Percentiles rank a stretch among this genome's conserved stretches.
Conservation (phyloP, 148 eudicot species). For the Chenopodium album region DNA sequence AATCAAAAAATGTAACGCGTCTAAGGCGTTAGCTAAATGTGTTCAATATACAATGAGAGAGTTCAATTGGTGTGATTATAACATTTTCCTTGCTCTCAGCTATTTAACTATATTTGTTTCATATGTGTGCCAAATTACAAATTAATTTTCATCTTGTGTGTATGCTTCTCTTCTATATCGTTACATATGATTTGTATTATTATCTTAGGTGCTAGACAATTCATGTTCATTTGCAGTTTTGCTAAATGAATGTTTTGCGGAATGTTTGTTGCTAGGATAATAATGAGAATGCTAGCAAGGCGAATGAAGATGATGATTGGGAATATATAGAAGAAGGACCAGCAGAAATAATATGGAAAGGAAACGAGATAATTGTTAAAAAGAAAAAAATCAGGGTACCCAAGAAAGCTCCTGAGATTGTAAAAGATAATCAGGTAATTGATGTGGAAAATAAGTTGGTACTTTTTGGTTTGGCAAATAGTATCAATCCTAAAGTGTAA, state of each 20-base stretch:
- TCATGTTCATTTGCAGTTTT: background rate
- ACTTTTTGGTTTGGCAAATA: constrained; percentile 5
- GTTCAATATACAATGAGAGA: background rate
- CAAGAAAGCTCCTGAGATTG: constrained; percentile 48
- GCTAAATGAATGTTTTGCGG: background rate
- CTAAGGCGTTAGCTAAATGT: background rate
- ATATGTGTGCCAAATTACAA: no score
- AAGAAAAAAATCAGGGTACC: constrained; percentile 84
- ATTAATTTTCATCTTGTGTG: background rate
- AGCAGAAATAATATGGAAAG: constrained; percentile 97
- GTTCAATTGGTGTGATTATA: background rate
- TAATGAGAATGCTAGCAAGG: constrained; percentile 38
- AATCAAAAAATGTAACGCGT: no score
- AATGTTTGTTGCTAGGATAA: constrained; percentile 42
- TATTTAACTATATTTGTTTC: background rate
- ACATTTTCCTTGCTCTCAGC: background rate
- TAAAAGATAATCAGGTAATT: constrained; percentile 47
- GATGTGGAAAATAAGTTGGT: background rate
- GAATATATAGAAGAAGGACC: constrained; percentile 95
- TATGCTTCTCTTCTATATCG: background rate
- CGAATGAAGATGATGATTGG: constrained; percentile 63
- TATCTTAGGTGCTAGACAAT: background rate
- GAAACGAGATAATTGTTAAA: constrained; percentile 91
- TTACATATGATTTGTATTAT: background rate
- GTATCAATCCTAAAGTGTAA: constrained; percentile 5